Percentiles rank a stretch among this genome's conserved stretches.
Conservation (phyloP, 768 basidiomycete species). For the Phanerodontia chrysosporium region DNA sequence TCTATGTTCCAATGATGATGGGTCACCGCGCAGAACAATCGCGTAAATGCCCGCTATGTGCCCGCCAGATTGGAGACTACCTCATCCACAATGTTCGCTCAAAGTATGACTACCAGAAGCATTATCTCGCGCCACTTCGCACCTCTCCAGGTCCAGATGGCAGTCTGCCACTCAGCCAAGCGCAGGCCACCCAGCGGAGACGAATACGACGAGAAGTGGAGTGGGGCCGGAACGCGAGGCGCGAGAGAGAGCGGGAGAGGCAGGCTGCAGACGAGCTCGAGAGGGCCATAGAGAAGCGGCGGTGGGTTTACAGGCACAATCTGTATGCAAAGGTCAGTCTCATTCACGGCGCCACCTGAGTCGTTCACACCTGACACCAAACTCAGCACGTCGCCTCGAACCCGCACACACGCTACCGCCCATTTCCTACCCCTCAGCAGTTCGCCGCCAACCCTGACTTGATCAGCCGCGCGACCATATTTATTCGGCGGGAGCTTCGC, state of each 20-base stretch:
- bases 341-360: neutral
- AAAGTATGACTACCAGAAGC: constrained; percentile 76
- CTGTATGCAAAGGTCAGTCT: constrained; percentile 76
- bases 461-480: constrained; percentile 71
- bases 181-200: constrained; percentile 29
- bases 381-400: constrained; percentile 88
- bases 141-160: constrained; percentile 40
- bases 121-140: constrained; percentile 65
- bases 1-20: constrained; percentile 1
- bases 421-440: constrained; percentile 83
- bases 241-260: constrained; percentile 35
- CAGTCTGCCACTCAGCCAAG: constrained; percentile 23
- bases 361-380: constrained; percentile 9
- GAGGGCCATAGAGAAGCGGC: constrained; percentile 63
- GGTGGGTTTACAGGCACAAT: constrained; percentile 76
- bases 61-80: constrained; percentile 62
- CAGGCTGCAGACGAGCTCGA: constrained; percentile 66
- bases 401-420: constrained; percentile 78
- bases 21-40: constrained; percentile 54
- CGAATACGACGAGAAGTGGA: constrained; percentile 38
- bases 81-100: constrained; percentile 79
- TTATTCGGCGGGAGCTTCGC: constrained; percentile 79
- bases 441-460: constrained; percentile 75
- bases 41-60: constrained; percentile 72
- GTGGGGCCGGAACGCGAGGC: constrained; percentile 52